Evolutionary conservation across 2,329 filamentous ascomycete genomes (phyloP), one percentile per base, ranked within the genome.

Genomic region (Penicillium sp.): DNA sequence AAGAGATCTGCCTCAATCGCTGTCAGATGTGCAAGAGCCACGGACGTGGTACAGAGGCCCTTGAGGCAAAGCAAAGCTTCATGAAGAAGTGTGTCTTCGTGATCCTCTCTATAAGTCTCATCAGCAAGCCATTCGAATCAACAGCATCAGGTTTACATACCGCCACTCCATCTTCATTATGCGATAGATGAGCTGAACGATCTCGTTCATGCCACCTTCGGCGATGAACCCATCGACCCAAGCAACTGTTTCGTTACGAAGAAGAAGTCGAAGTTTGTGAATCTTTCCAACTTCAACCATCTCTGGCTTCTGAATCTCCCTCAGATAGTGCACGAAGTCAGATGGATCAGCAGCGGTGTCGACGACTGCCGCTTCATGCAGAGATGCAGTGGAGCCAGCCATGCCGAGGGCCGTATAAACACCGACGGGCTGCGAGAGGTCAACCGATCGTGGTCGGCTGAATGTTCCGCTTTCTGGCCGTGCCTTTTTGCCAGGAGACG

Each of bases 161-260:
- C 92, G 90, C 92, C 94, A 99, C 71, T 97, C 94, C 30, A 99
- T 86, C 46, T 88, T 88, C 82, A 96, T 91, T 63, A 92, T 95
- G n/a, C 92, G 84, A 70, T 95, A 87, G 43, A 97, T 78, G 48
- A 97, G 76, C 35, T 83, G 84, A 31, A 96, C 88, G 56, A 97
- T 89, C 70, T 96, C 90, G 60, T 88, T 83, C 91, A 97, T 95
- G 18, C 94, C 94, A 14, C 90, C 91, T 57, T 92, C 86, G 36
- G 85, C 81, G 62, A 97, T 90, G 69, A 97, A 99, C 11, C 86
- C 83, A 67, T 97, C 90, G 3, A 95, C 95, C 94, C 94, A 99
- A 11, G 88, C 84, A 5, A 99, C 90, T 0, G 92, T 95, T 76
- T 99, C 94, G 65, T 97, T 97, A 16, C 94, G 85, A 47, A 99